phyloP scores from a whole-genome alignment of 345 rosid species.

The Murraya koenigii region DNA sequence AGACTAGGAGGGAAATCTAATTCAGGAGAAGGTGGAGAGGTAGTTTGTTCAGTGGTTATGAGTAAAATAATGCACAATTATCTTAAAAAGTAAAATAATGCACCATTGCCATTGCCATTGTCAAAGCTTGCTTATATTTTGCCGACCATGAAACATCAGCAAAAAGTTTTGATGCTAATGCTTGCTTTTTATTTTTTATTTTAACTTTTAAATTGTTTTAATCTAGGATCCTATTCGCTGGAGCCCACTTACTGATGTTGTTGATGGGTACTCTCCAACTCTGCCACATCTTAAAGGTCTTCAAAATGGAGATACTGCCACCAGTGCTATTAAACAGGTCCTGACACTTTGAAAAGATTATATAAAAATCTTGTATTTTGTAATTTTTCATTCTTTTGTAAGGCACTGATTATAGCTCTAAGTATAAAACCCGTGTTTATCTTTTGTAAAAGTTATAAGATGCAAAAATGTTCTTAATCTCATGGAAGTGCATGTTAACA shows the following conservation, averaged over 20 bases:
- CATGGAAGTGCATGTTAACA: slow-evolving; percentile 8
- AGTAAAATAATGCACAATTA: background rate
- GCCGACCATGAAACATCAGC: background rate
- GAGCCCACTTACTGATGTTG: slow-evolving; percentile 92
- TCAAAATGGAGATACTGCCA: slow-evolving; percentile 97
- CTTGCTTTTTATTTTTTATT: background rate
- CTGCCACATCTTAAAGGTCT: slow-evolving; percentile 99
- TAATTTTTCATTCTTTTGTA: background rate
- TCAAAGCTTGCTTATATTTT: background rate
- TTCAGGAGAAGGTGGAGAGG: slow-evolving; percentile 99
- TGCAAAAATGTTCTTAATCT: background rate
- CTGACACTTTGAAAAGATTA: slow-evolving; percentile 7
- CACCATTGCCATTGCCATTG: no score
- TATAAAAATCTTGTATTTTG: background rate
- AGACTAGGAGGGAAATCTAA: slow-evolving; percentile 94
- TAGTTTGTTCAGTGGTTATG: slow-evolving; percentile 26
- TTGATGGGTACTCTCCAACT: slow-evolving; percentile 96
- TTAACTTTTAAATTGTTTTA: background rate
- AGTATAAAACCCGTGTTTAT: background rate
- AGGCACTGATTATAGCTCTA: background rate
- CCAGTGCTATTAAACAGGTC: slow-evolving; percentile 99
- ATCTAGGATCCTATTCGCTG: slow-evolving; percentile 94
- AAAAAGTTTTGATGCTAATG: background rate
- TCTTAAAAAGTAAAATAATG: no score
- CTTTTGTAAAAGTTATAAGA: background rate